phyloP scores from a whole-genome alignment of 2,329 filamentous ascomycete genomes.

The Lecanicillium sp. region DNA sequence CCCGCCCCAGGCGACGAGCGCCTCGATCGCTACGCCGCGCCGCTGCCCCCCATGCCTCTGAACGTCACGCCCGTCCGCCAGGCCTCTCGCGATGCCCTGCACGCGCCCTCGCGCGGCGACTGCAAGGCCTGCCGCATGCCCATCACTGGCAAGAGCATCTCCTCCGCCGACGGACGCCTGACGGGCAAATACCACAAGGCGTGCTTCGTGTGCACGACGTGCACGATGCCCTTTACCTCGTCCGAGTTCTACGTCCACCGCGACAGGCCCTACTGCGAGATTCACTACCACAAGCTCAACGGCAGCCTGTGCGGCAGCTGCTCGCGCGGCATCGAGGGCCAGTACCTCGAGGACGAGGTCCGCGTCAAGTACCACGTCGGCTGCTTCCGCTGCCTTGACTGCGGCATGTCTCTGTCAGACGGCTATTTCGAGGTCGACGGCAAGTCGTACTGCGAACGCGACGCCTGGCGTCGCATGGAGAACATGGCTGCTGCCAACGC shows the following conservation, averaged over 20 bases:
- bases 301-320: constrained; percentile 78
- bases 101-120: constrained; percentile 55
- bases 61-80: constrained; percentile 25
- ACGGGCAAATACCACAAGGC: constrained; percentile 92
- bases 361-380: constrained; percentile 76
- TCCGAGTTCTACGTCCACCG: constrained; percentile 87
- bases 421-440: constrained; percentile 90
- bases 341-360: constrained; percentile 79
- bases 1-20: neutral
- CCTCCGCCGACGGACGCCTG: constrained; percentile 84
- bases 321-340: constrained; percentile 81
- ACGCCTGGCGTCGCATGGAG: constrained; percentile 59
- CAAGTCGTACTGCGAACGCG: constrained; percentile 76
- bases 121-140: constrained; percentile 76
- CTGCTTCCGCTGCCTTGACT: constrained; percentile 82
- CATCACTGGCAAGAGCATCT: constrained; percentile 88
- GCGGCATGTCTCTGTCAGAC: constrained; percentile 64
- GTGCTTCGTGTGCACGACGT: constrained; percentile 89
- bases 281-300: constrained; percentile 89
- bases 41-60: constrained; percentile 6
- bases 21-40: neutral
- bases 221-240: constrained; percentile 72
- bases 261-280: constrained; percentile 83
- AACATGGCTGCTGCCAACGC: constrained; percentile 8
- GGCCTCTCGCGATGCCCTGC: constrained; percentile 34